Percentiles rank a stretch among this genome's conserved stretches.
These are phyloP conservation scores for Aspergillus phoenicis DNA, from an alignment of 2,329 filamentous ascomycete species.

Conservation along the genomic window DNA sequence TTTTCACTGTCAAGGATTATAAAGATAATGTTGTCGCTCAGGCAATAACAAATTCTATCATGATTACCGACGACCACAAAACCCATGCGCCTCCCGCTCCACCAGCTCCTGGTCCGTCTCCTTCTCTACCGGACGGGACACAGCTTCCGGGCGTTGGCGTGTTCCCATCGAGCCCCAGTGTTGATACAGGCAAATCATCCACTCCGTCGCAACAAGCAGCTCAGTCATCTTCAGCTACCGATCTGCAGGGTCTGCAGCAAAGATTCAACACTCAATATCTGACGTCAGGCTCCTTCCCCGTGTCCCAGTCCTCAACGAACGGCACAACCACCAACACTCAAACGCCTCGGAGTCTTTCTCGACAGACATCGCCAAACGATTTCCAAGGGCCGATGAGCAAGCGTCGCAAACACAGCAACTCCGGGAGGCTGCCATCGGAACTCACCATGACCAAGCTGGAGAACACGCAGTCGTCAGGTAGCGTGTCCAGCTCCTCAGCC, in stretches of 20 bases:
- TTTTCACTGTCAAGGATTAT: slow-evolving; percentile 90
- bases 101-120: slow-evolving; percentile 36
- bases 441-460: slow-evolving; percentile 83
- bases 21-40: slow-evolving; percentile 77
- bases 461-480: slow-evolving; percentile 48
- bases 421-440: slow-evolving; percentile 69
- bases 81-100: slow-evolving; percentile 62
- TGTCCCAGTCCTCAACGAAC: slow-evolving; percentile 42
- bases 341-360: slow-evolving; percentile 66
- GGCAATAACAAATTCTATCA: slow-evolving; percentile 81
- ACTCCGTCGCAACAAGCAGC: slow-evolving; percentile 49
- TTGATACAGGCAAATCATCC: slow-evolving; percentile 35
- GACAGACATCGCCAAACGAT: slow-evolving; percentile 71
- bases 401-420: slow-evolving; percentile 77
- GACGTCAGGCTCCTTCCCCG: slow-evolving; percentile 42
- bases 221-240: slow-evolving; percentile 61
- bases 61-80: slow-evolving; percentile 98
- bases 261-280: slow-evolving; percentile 51
- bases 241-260: slow-evolving; percentile 63
- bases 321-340: slow-evolving; percentile 47
- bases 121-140: slow-evolving; percentile 40
- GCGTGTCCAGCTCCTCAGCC: slow-evolving; percentile 38
- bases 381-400: slow-evolving; percentile 69
- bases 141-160: slow-evolving; percentile 48
- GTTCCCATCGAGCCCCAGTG: slow-evolving; percentile 41